Evolutionary conservation across 164 flowering plant species (phyloP).

Genomic region (Stephania cephalantha): DNA sequence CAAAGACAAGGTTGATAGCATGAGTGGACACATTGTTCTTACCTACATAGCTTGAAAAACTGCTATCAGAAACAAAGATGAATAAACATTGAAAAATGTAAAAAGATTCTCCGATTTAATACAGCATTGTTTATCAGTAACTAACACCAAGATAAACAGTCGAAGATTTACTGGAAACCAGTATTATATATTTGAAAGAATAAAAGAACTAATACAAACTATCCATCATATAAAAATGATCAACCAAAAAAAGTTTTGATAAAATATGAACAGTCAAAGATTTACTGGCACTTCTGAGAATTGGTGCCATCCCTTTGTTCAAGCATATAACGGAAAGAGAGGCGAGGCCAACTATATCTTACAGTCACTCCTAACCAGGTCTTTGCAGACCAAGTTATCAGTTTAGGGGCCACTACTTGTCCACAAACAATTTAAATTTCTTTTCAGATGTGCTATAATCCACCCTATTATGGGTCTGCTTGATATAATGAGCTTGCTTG

Average conservation of each 20-base stretch:
- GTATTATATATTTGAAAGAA: not conserved
- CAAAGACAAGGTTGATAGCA: no score
- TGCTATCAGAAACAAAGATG: no score
- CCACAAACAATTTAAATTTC: not conserved
- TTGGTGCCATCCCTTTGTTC: not conserved
- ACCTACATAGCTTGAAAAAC: no score
- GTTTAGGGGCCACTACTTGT: not conserved
- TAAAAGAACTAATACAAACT: not conserved
- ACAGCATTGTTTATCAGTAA: no score
- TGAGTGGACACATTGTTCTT: no score
- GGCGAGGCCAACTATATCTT: not conserved
- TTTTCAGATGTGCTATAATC: not conserved
- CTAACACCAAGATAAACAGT: no score
- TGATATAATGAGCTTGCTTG: conserved; percentile 38
- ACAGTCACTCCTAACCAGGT: not conserved
- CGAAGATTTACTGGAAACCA: not conserved
- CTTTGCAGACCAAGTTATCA: not conserved
- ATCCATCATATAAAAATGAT: not conserved
- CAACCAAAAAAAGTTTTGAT: not conserved
- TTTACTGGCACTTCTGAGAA: not conserved
- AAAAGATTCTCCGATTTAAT: no score
- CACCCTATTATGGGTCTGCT: conserved; percentile 6
- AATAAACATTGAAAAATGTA: no score
- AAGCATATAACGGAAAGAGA: not conserved
- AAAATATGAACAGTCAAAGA: not conserved